Evolutionary conservation across 306 rosid species (phyloP).

Genomic region (Prunus dulcis): DNA sequence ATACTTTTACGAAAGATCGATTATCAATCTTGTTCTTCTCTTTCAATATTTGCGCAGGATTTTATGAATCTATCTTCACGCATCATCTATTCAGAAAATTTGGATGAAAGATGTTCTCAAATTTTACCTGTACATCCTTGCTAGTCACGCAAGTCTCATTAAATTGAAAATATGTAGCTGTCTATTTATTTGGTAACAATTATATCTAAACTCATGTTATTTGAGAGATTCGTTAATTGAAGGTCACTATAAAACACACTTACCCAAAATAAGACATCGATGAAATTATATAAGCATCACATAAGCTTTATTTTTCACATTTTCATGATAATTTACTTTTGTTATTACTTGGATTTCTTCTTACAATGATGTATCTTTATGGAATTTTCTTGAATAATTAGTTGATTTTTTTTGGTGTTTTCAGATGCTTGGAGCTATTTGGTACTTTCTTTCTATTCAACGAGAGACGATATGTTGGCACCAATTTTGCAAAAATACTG

Average conservation of each 20-base stretch:
- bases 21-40: conserved; percentile 8
- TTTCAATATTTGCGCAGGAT: conserved; percentile 18
- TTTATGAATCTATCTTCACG: conserved; percentile 1
- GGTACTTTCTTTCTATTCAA: conserved; percentile 15
- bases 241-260: too few species aligned
- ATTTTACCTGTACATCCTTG: conserved; percentile 16
- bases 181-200: too few species aligned
- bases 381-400: too few species aligned
- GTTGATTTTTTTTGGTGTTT: neutral
- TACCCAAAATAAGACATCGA: too few species aligned
- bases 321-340: too few species aligned
- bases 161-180: too few species aligned
- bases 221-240: too few species aligned
- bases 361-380: too few species aligned
- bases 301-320: too few species aligned
- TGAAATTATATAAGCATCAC: too few species aligned
- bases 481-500: neutral
- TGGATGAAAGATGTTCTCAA: conserved; percentile 10
- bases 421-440: conserved; percentile 19
- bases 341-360: too few species aligned
- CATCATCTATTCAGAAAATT: neutral
- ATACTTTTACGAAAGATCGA: neutral
- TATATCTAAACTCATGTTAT: too few species aligned
- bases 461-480: conserved; percentile 3
- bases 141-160: conserved; percentile 19